Evolutionary conservation across 2,329 filamentous ascomycete species (phyloP), one percentile per base, ranked within the genome.

Genomic region (Boeremia exigua): DNA sequence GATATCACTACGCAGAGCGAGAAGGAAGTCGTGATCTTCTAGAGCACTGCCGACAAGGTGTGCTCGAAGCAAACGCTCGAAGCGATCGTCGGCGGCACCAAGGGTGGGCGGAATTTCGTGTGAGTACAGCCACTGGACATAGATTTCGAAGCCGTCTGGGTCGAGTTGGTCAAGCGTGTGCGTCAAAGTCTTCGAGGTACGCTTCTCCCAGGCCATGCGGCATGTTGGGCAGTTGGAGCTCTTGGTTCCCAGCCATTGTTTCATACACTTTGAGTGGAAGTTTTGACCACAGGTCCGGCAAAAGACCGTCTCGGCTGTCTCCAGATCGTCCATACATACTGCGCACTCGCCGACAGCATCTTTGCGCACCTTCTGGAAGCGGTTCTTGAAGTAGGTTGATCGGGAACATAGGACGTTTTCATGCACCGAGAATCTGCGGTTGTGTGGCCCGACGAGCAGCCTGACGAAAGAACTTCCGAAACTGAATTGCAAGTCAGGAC

Each of bases 41-140:
- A 55, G 14, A 8, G 33, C 19, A 6, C 19, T 19, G 33, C 45
- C 52, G 1, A 55, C 27, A 27, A 55, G 40, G 17, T 49, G 52
- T 9, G 39, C 52, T 29, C 36, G 49, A 12, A 43, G 27, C 45
- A 55, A 12, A 19, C 39, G 52, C 7, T 39, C n/a, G 7, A 15
- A 38, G n/a, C 45, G 19, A 23, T 36, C 32, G 6, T 39, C 34
- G 17, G 15, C 19, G 4, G 7, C 27, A 29, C 28, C 32, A 2
- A 19, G 19, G 10, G 40, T 45, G 6, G 14, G 17, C 4, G 52
- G 39, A 7, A 49, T 23, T 7, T 7, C 25, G 12, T 28, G 27
- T 3, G 30, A 43, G 32, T 54, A 54, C 27, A 45, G 9, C 38
- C 45, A 54, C 38, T 54, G 51, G 6, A 54, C 25, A 25, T 43